Percentiles rank a stretch among this genome's conserved stretches.
Evolutionary conservation across 2,329 filamentous ascomycete species (phyloP).

Genomic region (Amylocarpus encephaloides): DNA sequence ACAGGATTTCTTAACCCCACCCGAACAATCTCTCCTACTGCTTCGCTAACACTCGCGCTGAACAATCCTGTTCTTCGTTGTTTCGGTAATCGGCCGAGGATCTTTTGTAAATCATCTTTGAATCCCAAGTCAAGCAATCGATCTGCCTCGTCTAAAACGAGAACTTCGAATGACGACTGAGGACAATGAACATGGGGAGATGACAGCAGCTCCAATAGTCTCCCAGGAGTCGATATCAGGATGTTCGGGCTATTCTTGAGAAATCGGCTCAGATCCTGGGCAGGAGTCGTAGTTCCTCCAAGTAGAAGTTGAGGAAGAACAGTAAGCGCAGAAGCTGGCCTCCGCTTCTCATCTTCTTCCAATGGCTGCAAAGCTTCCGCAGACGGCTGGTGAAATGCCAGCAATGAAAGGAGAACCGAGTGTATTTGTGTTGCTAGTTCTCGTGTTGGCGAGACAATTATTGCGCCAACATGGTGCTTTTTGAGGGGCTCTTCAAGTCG

Average conservation of each 20-base stretch:
- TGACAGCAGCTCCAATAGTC: conserved; percentile 78
- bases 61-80: conserved; percentile 90
- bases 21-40: conserved; percentile 85
- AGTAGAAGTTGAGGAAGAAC: conserved; percentile 83
- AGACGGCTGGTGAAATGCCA: conserved; percentile 78
- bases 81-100: conserved; percentile 79
- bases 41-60: conserved; percentile 92
- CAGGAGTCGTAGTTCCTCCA: conserved; percentile 71
- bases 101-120: conserved; percentile 81
- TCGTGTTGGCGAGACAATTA: conserved; percentile 87
- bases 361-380: conserved; percentile 55
- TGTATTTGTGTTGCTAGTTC: conserved; percentile 91
- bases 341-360: conserved; percentile 46
- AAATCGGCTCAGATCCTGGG: conserved; percentile 82
- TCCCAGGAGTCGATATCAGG: conserved; percentile 82
- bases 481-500: conserved; percentile 76
- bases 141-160: conserved; percentile 93
- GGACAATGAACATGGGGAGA: conserved; percentile 84
- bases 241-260: conserved; percentile 80
- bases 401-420: conserved; percentile 66
- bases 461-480: conserved; percentile 82
- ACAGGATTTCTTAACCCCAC: conserved; percentile 91
- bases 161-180: conserved; percentile 81
- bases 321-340: conserved; percentile 41
- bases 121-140: conserved; percentile 89